Conservation (phyloP, 208 protist species). For the Wallacemonas collosoma region DNA sequence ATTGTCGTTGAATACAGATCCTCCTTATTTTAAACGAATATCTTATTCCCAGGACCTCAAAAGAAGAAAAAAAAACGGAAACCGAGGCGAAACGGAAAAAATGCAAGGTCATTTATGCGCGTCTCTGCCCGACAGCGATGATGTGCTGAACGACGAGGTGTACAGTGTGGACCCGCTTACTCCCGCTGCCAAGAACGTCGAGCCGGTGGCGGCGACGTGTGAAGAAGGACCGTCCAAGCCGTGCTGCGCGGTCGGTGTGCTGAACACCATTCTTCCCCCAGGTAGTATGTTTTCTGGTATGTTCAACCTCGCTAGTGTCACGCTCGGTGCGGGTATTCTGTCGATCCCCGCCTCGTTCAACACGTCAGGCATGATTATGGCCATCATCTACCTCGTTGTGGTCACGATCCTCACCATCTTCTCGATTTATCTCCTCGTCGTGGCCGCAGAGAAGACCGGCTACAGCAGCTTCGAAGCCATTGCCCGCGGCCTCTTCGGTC, state of each 20-base stretch:
- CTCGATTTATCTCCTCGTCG: slow-evolving; percentile 55
- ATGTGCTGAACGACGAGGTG: slow-evolving; percentile 20
- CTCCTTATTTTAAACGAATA: no score
- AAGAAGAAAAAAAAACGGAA: no score
- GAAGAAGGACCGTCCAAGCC: slow-evolving; percentile 37
- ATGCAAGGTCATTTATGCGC: neutral
- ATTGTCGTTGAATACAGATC: no score
- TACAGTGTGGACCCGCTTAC: neutral
- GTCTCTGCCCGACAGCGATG: neutral
- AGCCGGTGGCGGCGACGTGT: slow-evolving; percentile 23
- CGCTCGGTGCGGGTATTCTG: slow-evolving; percentile 71
- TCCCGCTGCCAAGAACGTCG: slow-evolving; percentile 8
- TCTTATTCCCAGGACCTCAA: no score
- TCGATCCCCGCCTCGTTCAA: slow-evolving; percentile 58
- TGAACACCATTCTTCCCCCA: slow-evolving; percentile 43
- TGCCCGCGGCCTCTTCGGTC: slow-evolving; percentile 49
- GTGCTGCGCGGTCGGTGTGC: slow-evolving; percentile 31
- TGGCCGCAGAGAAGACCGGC: slow-evolving; percentile 35
- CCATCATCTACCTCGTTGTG: slow-evolving; percentile 46
- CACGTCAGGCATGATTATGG: slow-evolving; percentile 50
- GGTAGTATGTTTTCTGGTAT: slow-evolving; percentile 43
- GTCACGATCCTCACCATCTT: slow-evolving; percentile 43
- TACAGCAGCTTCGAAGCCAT: slow-evolving; percentile 42
- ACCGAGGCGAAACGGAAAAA: no score
- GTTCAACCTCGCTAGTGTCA: slow-evolving; percentile 53